Evolutionary conservation across 2,329 filamentous ascomycete genomes (phyloP).

Genomic region (Diaporthe citriasiana): DNA sequence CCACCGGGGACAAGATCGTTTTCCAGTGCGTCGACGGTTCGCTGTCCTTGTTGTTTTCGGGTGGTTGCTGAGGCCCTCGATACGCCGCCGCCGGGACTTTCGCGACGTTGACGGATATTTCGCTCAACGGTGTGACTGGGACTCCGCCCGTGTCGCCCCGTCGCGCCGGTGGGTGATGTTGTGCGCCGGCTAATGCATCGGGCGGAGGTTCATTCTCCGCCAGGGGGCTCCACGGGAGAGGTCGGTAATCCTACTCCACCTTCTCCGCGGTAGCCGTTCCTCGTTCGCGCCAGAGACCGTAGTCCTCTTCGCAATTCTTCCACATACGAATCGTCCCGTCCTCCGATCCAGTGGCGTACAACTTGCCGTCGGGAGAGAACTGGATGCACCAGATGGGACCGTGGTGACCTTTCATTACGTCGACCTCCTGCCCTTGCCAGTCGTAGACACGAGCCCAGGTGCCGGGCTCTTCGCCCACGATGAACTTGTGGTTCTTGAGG

Average conservation of each 20-base stretch:
- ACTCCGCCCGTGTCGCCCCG: not conserved
- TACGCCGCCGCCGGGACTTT: conserved; percentile 30
- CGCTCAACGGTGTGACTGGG: conserved; percentile 31
- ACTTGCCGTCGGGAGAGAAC: conserved; percentile 94
- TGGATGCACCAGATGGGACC: conserved; percentile 96
- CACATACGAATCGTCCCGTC: conserved; percentile 97
- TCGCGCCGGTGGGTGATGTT: not conserved
- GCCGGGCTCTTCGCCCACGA: conserved; percentile 91
- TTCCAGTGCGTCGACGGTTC: conserved; percentile 35
- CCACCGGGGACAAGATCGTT: conserved; percentile 40
- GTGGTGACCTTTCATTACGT: conserved; percentile 96
- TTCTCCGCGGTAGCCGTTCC: conserved; percentile 45
- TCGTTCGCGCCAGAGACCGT: conserved; percentile 74
- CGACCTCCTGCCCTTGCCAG: conserved; percentile 88
- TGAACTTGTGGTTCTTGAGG: conserved; percentile 82
- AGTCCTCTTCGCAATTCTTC: conserved; percentile 78
- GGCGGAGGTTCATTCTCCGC: conserved; percentile 39
- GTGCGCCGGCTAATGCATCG: conserved; percentile 17
- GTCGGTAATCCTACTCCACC: conserved; percentile 43
- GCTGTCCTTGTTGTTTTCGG: conserved; percentile 12
- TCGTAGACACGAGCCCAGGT: conserved; percentile 98
- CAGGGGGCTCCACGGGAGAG: conserved; percentile 37
- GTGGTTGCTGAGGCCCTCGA: conserved; percentile 20
- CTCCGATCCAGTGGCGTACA: conserved; percentile 96
- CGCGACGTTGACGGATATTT: conserved; percentile 42